These are phyloP conservation scores for Boletus tomentosulus DNA, from an alignment of 768 basidiomycete species.

Conservation along the genomic window DNA sequence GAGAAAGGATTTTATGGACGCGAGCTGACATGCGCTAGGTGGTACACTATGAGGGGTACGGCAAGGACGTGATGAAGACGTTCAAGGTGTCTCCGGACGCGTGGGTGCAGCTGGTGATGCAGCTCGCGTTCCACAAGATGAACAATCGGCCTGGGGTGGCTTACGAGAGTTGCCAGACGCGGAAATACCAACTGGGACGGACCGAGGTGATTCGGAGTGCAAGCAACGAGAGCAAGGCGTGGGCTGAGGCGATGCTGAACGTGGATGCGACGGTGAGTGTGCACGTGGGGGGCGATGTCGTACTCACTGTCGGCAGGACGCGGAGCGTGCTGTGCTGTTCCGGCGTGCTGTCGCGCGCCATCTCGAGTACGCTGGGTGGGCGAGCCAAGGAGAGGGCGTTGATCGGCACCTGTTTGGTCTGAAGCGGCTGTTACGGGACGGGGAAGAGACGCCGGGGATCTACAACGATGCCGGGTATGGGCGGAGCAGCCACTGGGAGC, in stretches of 20 bases:
- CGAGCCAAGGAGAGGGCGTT: slow-evolving; percentile 91
- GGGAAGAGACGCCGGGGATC: slow-evolving; percentile 68
- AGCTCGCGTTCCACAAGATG: slow-evolving; percentile 92
- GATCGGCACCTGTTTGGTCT: slow-evolving; percentile 95
- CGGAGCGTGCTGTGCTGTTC: slow-evolving; percentile 62
- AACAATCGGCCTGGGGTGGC: slow-evolving; percentile 68
- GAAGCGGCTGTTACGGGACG: slow-evolving; percentile 72
- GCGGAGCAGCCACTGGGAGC: slow-evolving; percentile 83
- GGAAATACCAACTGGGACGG: slow-evolving; percentile 84
- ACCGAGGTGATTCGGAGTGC: slow-evolving; percentile 94
- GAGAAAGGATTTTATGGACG: not conserved
- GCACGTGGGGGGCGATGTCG: not conserved
- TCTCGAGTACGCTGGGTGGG: slow-evolving; percentile 83
- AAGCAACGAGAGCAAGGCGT: slow-evolving; percentile 77
- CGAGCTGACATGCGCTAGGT: slow-evolving; percentile 41
- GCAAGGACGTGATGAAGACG: slow-evolving; percentile 81
- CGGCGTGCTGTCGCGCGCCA: slow-evolving; percentile 76
- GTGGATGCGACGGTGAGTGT: slow-evolving; percentile 42
- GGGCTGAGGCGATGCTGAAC: slow-evolving; percentile 87
- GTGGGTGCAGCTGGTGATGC: slow-evolving; percentile 93
- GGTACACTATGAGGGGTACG: slow-evolving; percentile 83
- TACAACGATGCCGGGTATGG: slow-evolving; percentile 70
- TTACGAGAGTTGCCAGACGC: slow-evolving; percentile 93
- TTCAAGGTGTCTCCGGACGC: slow-evolving; percentile 88
- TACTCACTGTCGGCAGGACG: slow-evolving; percentile 38